Conservation (phyloP, 768 basidiomycete species). For the Kwoniella shandongensis region DNA sequence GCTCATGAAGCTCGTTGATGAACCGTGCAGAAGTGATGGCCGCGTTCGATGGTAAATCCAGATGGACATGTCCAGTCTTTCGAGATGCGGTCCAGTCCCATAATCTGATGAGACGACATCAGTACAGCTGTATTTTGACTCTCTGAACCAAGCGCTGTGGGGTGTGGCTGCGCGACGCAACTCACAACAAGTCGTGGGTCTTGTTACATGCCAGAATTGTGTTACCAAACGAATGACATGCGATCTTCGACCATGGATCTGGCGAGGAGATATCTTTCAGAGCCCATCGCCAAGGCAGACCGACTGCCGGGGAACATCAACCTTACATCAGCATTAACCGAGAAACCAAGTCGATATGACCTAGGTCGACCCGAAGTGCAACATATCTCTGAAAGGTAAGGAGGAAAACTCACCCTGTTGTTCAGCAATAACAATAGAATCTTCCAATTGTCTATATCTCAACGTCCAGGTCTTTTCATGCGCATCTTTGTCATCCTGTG, state of each 20-base stretch:
- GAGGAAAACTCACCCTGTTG: conserved; percentile 37
- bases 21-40: conserved; percentile 34
- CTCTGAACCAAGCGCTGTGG: neutral
- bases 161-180: neutral
- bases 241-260: conserved; percentile 34
- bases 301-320: conserved; percentile 21
- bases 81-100: conserved; percentile 38
- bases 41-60: conserved; percentile 23
- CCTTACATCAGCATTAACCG: neutral
- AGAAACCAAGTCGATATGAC: neutral
- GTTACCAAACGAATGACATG: conserved; percentile 35
- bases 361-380: neutral
- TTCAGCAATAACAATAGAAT: conserved; percentile 41
- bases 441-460: conserved; percentile 41
- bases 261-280: conserved; percentile 39
- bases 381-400: neutral
- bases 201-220: conserved; percentile 33
- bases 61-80: conserved; percentile 25
- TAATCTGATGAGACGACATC: conserved; percentile 17
- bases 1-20: conserved; percentile 45
- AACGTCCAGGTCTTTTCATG: conserved; percentile 23
- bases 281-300: conserved; percentile 43
- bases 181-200: conserved; percentile 29
- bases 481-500: too few species aligned
- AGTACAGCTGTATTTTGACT: neutral